Evolutionary conservation across 495 filamentous ascomycete genomes (phyloP), one percentile per base, ranked within the genome.

Genomic region (Lophium mytilinum): DNA sequence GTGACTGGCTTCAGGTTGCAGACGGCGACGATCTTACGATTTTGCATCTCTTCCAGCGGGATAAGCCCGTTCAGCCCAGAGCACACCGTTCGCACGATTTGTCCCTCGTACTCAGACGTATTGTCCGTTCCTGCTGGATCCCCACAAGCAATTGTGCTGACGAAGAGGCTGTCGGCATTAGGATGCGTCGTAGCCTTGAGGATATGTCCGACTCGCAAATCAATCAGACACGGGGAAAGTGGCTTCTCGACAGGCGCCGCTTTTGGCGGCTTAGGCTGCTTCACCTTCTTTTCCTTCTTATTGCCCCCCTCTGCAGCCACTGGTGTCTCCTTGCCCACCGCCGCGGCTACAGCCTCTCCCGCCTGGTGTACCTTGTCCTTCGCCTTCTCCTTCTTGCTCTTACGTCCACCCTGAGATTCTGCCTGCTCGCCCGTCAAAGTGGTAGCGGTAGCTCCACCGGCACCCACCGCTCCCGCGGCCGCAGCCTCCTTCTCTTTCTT

Each of bases 1-100:
- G 92, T 96, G 62, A 96, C 93, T 10, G 93, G 93, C 80, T 98
- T 98, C 64, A 98, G 78, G 72, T 98, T 98, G 77, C 89, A 94
- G 19, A 98, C 90, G 10, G 88, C 87, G 41, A 97, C 82, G 46
- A 98, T 89, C 77, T 92, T 95, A 65, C 94, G 86, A 66, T 80
- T 83, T 71, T 98, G 93, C 94, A 98, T 96, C 72, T 95, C 90
- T 72, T 84, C 88, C 50, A 98, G 78, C 0, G 93, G 93, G 1
- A 98, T 72, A 15, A 97, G 79, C 0, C 94, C 94, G 71, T 95
- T 95, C 56, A 98, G 76, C 21, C 93, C 93, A 3, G 92, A 96
- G 79, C 94, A 97, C 12, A 98, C 92, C 6, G 93, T 97, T 10
- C 93, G 87, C 51, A 89, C 86, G 37, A 90, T 81, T 71, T 91